Percentiles rank a stretch among this genome's conserved stretches.
phyloP scores from a whole-genome alignment of 2,329 filamentous ascomycete genomes.

The Talaromyces sp. region DNA sequence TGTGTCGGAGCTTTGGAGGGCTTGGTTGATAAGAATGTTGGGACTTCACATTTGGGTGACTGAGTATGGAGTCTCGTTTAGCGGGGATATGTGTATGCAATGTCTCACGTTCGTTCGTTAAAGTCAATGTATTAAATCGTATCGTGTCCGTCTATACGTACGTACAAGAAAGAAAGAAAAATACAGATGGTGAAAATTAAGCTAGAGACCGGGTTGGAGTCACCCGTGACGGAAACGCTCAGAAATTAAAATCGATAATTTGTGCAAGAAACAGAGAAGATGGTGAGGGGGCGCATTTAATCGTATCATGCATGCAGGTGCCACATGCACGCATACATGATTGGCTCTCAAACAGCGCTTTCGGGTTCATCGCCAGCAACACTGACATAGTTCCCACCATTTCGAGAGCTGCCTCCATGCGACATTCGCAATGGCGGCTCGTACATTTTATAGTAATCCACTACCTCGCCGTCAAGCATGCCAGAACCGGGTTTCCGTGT shows the following conservation, averaged over 20 bases:
- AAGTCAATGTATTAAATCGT: neutral
- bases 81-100: neutral
- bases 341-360: conserved; percentile 25
- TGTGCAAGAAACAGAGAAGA: neutral
- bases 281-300: neutral
- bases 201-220: neutral
- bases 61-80: neutral
- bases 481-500: conserved; percentile 70
- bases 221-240: conserved; percentile 8
- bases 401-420: conserved; percentile 40
- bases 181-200: neutral
- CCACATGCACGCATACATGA: neutral
- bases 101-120: neutral
- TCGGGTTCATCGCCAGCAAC: conserved; percentile 40
- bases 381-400: conserved; percentile 56
- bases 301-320: neutral
- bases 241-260: neutral
- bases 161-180: neutral
- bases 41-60: neutral
- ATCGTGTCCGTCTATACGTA: neutral
- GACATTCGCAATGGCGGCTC: conserved; percentile 72
- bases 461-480: conserved; percentile 69
- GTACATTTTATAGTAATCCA: conserved; percentile 89
- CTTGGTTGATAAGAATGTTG: too few relatives aligned
- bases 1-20: too few relatives aligned